These are phyloP conservation scores for Kalanchoe fedtschenkoi DNA, from an alignment of 164 flowering plant genomes.

Conservation along the genomic window DNA sequence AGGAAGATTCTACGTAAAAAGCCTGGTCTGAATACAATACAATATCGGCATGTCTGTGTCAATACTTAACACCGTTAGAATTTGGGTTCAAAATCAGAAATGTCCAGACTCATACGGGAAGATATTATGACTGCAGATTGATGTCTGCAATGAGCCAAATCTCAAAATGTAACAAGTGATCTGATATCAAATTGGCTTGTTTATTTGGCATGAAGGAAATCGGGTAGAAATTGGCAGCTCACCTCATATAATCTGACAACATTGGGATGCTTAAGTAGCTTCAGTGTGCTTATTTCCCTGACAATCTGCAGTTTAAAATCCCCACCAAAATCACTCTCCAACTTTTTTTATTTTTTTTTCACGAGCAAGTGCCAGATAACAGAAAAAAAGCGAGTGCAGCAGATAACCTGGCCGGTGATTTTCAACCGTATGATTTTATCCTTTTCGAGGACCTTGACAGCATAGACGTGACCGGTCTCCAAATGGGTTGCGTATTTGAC, in stretches of 20 bases:
- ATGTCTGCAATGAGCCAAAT: background rate
- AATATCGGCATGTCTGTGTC: background rate
- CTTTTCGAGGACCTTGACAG: constrained; percentile 80
- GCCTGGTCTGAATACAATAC: background rate
- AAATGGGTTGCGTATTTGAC: constrained; percentile 59
- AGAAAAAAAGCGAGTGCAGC: background rate
- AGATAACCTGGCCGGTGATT: constrained; percentile 55
- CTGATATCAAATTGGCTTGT: background rate
- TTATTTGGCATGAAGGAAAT: background rate
- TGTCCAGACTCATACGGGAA: background rate
- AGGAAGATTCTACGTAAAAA: background rate
- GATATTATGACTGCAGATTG: background rate
- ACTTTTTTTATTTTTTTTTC: no score
- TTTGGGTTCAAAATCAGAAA: background rate
- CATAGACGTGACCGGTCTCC: constrained; percentile 54
- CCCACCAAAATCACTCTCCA: background rate
- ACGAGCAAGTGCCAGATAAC: no score
- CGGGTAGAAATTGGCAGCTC: background rate
- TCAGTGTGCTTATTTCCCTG: constrained; percentile 84
- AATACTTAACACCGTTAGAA: background rate
- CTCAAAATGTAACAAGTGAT: no score
- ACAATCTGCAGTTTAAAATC: constrained; percentile 57
- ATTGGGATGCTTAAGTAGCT: constrained; percentile 85
- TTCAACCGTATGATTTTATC: constrained; percentile 49
- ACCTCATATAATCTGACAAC: constrained; percentile 87